phyloP scores from a whole-genome alignment of 2,329 filamentous ascomycete species.

The Drechmeria coniospora region DNA sequence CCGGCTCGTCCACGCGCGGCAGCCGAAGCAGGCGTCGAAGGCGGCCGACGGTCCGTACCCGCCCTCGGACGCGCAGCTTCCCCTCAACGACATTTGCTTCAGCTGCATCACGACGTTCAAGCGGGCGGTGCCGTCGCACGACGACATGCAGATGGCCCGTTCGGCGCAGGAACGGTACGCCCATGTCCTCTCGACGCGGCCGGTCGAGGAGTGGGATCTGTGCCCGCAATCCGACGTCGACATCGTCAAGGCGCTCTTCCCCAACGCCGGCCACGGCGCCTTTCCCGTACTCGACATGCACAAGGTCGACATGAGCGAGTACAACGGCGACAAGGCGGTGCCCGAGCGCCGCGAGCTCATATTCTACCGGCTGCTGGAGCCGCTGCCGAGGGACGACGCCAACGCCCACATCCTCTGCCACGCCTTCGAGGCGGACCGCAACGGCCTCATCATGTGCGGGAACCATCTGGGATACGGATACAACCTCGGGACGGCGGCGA shows the following conservation, averaged over 20 bases:
- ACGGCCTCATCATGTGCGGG: slow-evolving; percentile 34
- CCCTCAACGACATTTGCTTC: slow-evolving; percentile 29
- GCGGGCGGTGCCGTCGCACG: slow-evolving; percentile 18
- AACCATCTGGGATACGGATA: slow-evolving; percentile 32
- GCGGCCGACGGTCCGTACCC: slow-evolving; percentile 21
- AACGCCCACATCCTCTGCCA: slow-evolving; percentile 33
- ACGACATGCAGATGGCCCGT: slow-evolving; percentile 20
- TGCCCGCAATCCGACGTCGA: slow-evolving; percentile 31
- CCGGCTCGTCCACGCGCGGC: slow-evolving; percentile 30
- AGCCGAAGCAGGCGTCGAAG: slow-evolving; percentile 25
- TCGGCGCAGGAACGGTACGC: slow-evolving; percentile 28
- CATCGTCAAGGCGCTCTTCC: slow-evolving; percentile 18
- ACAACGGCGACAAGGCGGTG: slow-evolving; percentile 25
- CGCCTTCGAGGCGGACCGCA: slow-evolving; percentile 37
- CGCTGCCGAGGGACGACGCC: slow-evolving; percentile 22
- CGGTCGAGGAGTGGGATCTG: slow-evolving; percentile 26
- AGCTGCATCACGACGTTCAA: slow-evolving; percentile 38
- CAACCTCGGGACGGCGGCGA: slow-evolving; percentile 25
- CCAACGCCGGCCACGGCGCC: slow-evolving; percentile 20
- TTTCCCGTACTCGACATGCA: slow-evolving; percentile 38
- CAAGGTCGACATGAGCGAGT: slow-evolving; percentile 35
- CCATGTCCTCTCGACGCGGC: slow-evolving; percentile 20
- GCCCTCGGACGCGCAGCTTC: slow-evolving; percentile 20
- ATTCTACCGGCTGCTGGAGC: slow-evolving; percentile 30
- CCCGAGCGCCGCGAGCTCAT: slow-evolving; percentile 32